Evolutionary conservation across 1,284 basidiomycete species (phyloP).

Genomic region (Apiotrichum gamsii): DNA sequence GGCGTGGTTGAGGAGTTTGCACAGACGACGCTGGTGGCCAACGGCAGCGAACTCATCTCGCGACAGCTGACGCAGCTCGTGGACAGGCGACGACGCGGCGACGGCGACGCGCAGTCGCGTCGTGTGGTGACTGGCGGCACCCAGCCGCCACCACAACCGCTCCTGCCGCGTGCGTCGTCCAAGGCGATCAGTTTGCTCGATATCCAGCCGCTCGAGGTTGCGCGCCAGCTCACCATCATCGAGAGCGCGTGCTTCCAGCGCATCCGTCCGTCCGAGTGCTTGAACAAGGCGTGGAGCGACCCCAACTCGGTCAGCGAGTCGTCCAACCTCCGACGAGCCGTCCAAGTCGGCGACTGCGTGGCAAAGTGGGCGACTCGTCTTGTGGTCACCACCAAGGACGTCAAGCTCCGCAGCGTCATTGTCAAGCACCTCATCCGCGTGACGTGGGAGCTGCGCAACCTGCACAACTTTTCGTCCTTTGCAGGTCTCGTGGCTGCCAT

Average conservation of each 20-base stretch:
- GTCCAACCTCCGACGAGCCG: conserved; percentile 51
- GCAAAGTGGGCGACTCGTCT: conserved; percentile 84
- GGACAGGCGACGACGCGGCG: conserved; percentile 59
- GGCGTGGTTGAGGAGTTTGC: conserved; percentile 72
- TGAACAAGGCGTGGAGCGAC: conserved; percentile 53
- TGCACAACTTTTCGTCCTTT: conserved; percentile 98
- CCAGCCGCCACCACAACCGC: conserved; percentile 2
- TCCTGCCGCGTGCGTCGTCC: conserved; percentile 12
- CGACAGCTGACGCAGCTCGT: conserved; percentile 67
- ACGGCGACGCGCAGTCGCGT: conserved; percentile 38
- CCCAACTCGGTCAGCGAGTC: conserved; percentile 16
- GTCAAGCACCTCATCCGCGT: conserved; percentile 86
- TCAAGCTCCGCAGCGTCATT: conserved; percentile 67
- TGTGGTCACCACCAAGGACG: conserved; percentile 74
- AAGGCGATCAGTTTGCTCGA: conserved; percentile 34
- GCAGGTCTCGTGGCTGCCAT: conserved; percentile 91
- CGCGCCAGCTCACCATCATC: conserved; percentile 87
- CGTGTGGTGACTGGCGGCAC: background rate
- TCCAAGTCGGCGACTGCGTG: conserved; percentile 75
- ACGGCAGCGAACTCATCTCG: conserved; percentile 57
- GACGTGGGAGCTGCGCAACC: conserved; percentile 73
- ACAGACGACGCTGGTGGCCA: conserved; percentile 53
- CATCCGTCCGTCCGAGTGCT: conserved; percentile 85
- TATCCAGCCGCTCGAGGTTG: conserved; percentile 75
- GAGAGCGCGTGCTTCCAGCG: conserved; percentile 81